Percentiles rank a stretch among this genome's conserved stretches.
Evolutionary conservation across 2,329 filamentous ascomycete genomes (phyloP).

Genomic region (Daldinia eschscholtzii): DNA sequence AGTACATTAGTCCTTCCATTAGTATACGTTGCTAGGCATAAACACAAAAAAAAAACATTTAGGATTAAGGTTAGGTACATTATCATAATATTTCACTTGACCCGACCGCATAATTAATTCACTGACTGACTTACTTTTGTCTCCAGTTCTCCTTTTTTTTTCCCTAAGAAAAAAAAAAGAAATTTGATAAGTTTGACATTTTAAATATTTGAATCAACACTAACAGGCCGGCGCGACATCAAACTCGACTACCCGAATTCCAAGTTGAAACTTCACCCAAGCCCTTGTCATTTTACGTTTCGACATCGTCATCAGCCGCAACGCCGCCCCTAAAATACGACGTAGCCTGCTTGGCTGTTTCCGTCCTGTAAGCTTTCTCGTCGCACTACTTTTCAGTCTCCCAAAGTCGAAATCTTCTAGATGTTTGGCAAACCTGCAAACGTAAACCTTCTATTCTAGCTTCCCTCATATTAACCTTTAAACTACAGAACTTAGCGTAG

Average conservation of each 20-base stretch:
- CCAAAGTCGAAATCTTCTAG: conserved; percentile 20
- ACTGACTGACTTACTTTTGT: background rate
- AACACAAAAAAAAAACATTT: conserved; percentile 23
- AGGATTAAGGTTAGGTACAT: conserved; percentile 2
- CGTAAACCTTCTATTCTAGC: conserved; percentile 14
- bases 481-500: conserved; percentile 19
- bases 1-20: conserved; percentile 11
- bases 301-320: conserved; percentile 39
- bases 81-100: conserved; percentile 16
- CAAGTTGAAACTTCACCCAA: conserved; percentile 21
- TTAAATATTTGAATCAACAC: conserved; percentile 2
- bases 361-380: conserved; percentile 18
- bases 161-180: background rate
- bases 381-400: conserved; percentile 3
- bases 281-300: conserved; percentile 22
- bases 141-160: conserved; percentile 6
- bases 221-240: conserved; percentile 7
- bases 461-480: conserved; percentile 24
- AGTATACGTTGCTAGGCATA: conserved; percentile 27
- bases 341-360: conserved; percentile 40
- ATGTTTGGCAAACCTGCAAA: conserved; percentile 13
- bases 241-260: conserved; percentile 13
- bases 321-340: conserved; percentile 39
- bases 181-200: conserved; percentile 2
- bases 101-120: background rate